phyloP scores from a whole-genome alignment of 139 green algal species.

The Haematococcus sp. region DNA sequence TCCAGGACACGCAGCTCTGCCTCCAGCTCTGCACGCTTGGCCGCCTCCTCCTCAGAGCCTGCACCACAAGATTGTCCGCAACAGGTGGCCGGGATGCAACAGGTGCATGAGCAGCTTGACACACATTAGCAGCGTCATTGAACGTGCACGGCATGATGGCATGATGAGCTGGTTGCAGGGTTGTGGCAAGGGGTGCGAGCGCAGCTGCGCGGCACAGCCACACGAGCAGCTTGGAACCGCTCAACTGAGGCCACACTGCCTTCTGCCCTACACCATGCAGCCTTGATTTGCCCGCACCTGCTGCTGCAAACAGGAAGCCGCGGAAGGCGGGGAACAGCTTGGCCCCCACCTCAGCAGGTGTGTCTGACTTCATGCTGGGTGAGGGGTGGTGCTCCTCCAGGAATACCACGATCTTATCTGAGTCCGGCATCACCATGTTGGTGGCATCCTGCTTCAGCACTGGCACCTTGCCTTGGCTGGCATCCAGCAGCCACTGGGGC shows the following conservation, averaged over 20 bases:
- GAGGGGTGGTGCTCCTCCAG: conserved; percentile 71
- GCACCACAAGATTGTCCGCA: too few species aligned
- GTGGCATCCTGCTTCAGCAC: conserved; percentile 59
- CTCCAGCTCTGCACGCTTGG: conserved; percentile 10
- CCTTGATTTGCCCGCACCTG: too few species aligned
- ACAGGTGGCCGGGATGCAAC: too few species aligned
- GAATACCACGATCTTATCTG: conserved; percentile 31
- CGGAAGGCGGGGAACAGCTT: conserved; percentile 73
- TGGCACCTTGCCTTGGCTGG: conserved; percentile 75
- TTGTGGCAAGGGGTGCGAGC: too few species aligned
- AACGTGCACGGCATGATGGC: too few species aligned
- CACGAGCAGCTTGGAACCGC: too few species aligned
- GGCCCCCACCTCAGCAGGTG: conserved; percentile 17
- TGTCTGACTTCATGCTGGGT: conserved; percentile 26
- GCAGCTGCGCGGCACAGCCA: too few species aligned
- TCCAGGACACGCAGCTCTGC: conserved; percentile 21
- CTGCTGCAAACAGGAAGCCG: conserved; percentile 45
- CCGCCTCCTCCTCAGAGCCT: conserved; percentile 9
- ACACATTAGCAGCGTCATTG: too few species aligned
- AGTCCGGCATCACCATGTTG: conserved; percentile 28
- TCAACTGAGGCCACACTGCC: too few species aligned
- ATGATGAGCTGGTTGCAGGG: too few species aligned
- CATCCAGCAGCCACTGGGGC: conserved; percentile 75
- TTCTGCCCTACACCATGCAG: too few species aligned
- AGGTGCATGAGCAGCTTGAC: too few species aligned